These are phyloP conservation scores for Paradendryphiella salina DNA, from an alignment of 2,329 filamentous ascomycete species.

Conservation along the genomic window DNA sequence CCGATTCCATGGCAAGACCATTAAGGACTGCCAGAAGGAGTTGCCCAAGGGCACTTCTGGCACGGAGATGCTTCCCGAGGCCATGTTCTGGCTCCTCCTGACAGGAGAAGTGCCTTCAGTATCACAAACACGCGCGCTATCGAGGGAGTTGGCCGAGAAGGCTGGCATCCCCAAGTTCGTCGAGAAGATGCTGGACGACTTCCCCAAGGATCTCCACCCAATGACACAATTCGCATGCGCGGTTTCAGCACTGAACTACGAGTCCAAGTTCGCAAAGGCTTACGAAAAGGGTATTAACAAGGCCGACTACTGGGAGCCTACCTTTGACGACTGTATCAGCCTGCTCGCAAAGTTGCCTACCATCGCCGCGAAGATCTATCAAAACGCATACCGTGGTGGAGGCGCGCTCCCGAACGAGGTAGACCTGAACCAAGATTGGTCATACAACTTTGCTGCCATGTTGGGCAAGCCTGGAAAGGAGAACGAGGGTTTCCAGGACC, in stretches of 20 bases:
- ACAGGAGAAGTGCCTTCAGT: slow-evolving; percentile 89
- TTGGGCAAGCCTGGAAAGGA: slow-evolving; percentile 86
- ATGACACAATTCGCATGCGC: slow-evolving; percentile 98
- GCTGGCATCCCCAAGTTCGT: slow-evolving; percentile 81
- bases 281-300: slow-evolving; percentile 92
- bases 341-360: slow-evolving; percentile 94
- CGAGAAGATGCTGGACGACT: slow-evolving; percentile 82
- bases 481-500: slow-evolving; percentile 92
- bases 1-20: slow-evolving; percentile 95
- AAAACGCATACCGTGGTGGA: slow-evolving; percentile 78
- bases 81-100: slow-evolving; percentile 99
- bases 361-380: slow-evolving; percentile 96
- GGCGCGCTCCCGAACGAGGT: slow-evolving; percentile 74
- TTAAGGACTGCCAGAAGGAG: slow-evolving; percentile 94
- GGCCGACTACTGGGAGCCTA: slow-evolving; percentile 98
- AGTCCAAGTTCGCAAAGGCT: slow-evolving; percentile 88
- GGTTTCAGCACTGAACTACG: slow-evolving; percentile 93
- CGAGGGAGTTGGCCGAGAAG: slow-evolving; percentile 84
- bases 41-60: slow-evolving; percentile 90
- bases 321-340: slow-evolving; percentile 92
- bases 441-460: slow-evolving; percentile 97
- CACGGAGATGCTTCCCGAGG: slow-evolving; percentile 96
- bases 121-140: slow-evolving; percentile 78
- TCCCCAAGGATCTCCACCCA: slow-evolving; percentile 88
- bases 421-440: slow-evolving; percentile 89